Evolutionary conservation across 768 basidiomycete genomes (phyloP), one percentile per base, ranked within the genome.

Genomic region (Russula brevipes): DNA sequence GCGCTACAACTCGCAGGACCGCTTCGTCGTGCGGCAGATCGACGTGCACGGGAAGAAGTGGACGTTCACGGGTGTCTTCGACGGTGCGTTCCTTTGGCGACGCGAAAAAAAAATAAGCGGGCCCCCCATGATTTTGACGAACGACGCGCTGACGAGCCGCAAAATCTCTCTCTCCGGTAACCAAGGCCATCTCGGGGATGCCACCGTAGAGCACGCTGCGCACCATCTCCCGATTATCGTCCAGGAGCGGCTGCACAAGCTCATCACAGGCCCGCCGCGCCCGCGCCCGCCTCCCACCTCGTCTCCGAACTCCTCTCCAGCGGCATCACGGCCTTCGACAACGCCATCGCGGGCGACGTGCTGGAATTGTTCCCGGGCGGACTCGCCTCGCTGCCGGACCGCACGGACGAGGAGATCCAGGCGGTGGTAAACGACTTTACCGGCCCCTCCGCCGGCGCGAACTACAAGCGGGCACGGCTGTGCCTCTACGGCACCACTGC

Each of bases 401-500:
- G 63, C 46, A 79, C 84, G 4, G 82, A 89, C 67, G 77, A 79
- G 30, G 74, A 85, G 57, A 85, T 89, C 49, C 78, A 81, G 55
- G 68, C 73, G 12, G 80, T 85, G 41, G 82, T 91, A 70, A 85
- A 89, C 64, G 88, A 90, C 70, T 81, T 83, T 59, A 76, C 80
- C 50, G 69, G 72, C 4, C 82, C 84, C 9, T 35, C 17, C 44
- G 54, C n/a, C 4, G 86, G 84, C 3, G 75, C 74, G 30, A 89
- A 87, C 69, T 85, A 86, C 77, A 76, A 81, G 63, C 88, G 85
- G 71, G 85, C 85, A 19, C 75, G 85, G 53, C 77, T 88, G 45
- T 87, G 87, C 70, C 88, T 91, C 83, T 87, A 89, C 68, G 89
- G 89, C n/a, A 88, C 87, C 0, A 91, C 89, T 5, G 88, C 87